These are phyloP conservation scores for Paracorniculantispora psalliotae DNA, from an alignment of 2,329 filamentous ascomycete genomes.

Conservation along the genomic window DNA sequence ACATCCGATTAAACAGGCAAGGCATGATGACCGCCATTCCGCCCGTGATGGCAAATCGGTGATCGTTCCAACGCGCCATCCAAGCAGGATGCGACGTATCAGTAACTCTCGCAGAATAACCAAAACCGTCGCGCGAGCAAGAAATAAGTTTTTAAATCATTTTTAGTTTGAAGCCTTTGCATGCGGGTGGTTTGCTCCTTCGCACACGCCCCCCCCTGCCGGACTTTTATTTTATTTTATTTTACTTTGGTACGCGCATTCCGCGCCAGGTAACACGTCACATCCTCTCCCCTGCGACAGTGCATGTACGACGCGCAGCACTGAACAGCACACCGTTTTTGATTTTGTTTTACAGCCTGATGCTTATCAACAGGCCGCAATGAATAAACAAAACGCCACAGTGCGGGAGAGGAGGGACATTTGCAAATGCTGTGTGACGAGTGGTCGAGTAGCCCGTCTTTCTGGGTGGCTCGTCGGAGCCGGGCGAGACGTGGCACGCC, in stretches of 20 bases:
- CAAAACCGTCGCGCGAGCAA: background rate
- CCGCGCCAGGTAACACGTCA: conserved; percentile 10
- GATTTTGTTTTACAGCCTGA: background rate
- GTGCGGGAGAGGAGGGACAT: background rate
- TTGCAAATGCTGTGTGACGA: background rate
- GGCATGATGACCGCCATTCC: background rate
- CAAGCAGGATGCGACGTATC: background rate
- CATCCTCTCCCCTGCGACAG: background rate
- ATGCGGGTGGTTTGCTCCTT: background rate
- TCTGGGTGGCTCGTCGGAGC: no score
- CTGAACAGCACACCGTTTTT: background rate
- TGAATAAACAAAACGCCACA: background rate
- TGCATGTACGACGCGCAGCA: background rate
- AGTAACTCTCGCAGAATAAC: background rate
- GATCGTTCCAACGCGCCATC: background rate
- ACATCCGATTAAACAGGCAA: background rate
- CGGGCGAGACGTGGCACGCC: no score
- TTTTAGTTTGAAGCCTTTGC: background rate
- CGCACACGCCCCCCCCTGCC: background rate
- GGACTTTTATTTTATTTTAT: background rate
- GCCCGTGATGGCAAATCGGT: background rate
- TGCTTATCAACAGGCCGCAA: background rate
- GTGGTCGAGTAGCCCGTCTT: background rate
- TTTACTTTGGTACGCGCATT: background rate
- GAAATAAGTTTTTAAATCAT: background rate